Evolutionary conservation across 2,329 filamentous ascomycete species (phyloP), one percentile per base, ranked within the genome.

Genomic region (Aphanoascus verrucosus): DNA sequence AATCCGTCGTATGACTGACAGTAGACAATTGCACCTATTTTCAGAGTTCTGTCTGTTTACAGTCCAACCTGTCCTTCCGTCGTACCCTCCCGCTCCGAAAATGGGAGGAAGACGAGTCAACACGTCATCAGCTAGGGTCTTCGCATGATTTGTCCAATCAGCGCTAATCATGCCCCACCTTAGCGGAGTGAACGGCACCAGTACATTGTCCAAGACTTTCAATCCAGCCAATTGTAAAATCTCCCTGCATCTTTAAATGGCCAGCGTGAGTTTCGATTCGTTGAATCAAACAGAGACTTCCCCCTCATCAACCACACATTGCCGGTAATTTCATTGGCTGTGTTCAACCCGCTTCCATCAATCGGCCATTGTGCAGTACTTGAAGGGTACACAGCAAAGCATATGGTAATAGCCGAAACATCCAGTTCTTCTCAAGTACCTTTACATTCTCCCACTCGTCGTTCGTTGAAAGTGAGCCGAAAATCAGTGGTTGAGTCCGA

Each of bases 121-220:
- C 49, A 51, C 53, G 53, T 55, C 53, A 55, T 55, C 47, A 19
- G 4, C 42, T 23, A 32, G 37, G 38, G 37, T 42, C 20, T 15
- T 3, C 15, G 34, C 23, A 42, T 2, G 3, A 1, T 2, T 14
- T 11, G 28, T 15, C 40, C 49, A 46, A 52, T 52, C 31, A 52
- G 1, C 2, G 20, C n/a, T 1, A 5, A n/a, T 7, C 1, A 1
- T 14, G 17, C 20, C 45, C 52, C 45, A 37, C 45, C 37, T 54
- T n/a, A 15, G 17, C 19, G 38, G 38, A 23, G 17, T 40, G 23
- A 28, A 3, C 23, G 23, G 23, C 7, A 28, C 23, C 23, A 28
- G 19, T 14, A 5, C 37, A 3, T 11, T 40, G 37, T 17, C 37
- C 37, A 46, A 31, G 41, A 45, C 31, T 43, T 12, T 9, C 14